phyloP scores from a whole-genome alignment of 192 early-diverging fungal species.

The Helicostylum pulchrum region DNA sequence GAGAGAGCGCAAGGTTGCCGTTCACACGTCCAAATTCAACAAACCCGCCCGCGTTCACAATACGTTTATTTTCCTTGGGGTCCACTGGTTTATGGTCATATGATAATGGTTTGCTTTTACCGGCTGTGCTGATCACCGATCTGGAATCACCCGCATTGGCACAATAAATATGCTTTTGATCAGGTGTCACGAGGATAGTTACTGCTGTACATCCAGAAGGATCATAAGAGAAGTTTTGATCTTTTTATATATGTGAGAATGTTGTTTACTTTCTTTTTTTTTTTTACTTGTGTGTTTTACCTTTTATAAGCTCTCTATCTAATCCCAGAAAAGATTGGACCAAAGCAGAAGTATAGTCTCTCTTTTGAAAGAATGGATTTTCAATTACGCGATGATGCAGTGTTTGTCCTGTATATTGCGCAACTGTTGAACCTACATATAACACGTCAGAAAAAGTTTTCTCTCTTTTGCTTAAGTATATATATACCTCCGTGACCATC shows the following conservation, averaged over 20 bases:
- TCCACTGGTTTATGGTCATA: constrained; percentile 96
- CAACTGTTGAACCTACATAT: constrained; percentile 63
- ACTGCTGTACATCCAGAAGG: constrained; percentile 98
- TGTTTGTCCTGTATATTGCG: constrained; percentile 76
- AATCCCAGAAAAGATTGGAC: constrained; percentile 79
- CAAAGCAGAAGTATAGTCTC: constrained; percentile 73
- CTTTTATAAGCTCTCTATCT: constrained; percentile 74
- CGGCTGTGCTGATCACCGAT: constrained; percentile 78
- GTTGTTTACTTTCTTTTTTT: constrained; percentile 6
- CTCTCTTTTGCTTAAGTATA: neutral
- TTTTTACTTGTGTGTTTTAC: constrained; percentile 38
- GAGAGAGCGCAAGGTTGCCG: constrained; percentile 96
- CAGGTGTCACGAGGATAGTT: constrained; percentile 76
- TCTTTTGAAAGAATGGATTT: constrained; percentile 60
- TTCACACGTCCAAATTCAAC: constrained; percentile 99
- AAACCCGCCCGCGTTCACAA: constrained; percentile 89
- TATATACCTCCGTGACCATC: constrained; percentile 88
- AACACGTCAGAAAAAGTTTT: neutral
- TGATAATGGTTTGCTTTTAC: constrained; percentile 76
- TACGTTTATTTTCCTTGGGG: constrained; percentile 79
- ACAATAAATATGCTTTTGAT: constrained; percentile 71
- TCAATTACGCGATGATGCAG: constrained; percentile 72
- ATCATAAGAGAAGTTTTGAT: constrained; percentile 73
- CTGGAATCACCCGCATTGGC: constrained; percentile 97
- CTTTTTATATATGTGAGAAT: constrained; percentile 40